Evolutionary conservation across 805 yeast genomes (phyloP).

Genomic region (Wickerhamomyces chaumierensis): DNA sequence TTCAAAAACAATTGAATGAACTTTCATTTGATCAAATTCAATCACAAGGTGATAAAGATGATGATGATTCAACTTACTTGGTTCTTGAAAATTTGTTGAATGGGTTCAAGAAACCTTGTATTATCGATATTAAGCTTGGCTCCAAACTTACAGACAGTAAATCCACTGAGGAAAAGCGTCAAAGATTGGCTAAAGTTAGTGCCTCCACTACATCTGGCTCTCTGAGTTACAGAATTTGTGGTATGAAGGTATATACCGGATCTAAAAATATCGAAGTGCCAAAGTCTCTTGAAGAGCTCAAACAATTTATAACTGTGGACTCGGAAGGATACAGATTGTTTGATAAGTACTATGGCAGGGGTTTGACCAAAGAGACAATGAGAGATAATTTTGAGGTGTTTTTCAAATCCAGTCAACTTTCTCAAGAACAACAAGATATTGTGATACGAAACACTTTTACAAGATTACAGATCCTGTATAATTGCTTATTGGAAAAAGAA

Average conservation of each 20-base stretch:
- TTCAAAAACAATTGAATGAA: slow-evolving; percentile 6
- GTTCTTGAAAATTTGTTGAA: slow-evolving; percentile 63
- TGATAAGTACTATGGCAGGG: slow-evolving; percentile 66
- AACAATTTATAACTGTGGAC: slow-evolving; percentile 11
- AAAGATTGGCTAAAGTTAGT: slow-evolving; percentile 54
- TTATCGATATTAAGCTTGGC: slow-evolving; percentile 82
- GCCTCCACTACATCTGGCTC: slow-evolving; percentile 70
- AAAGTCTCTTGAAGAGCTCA: slow-evolving; percentile 6
- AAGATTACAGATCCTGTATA: slow-evolving; percentile 57
- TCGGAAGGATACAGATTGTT: slow-evolving; percentile 35
- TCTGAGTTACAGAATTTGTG: slow-evolving; percentile 71
- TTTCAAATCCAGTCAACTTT: slow-evolving; percentile 29
- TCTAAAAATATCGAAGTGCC: too few relatives aligned
- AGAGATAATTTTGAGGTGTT: slow-evolving; percentile 31
- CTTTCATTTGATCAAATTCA: background rate
- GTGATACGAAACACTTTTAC: slow-evolving; percentile 36
- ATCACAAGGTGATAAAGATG: background rate
- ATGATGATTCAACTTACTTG: slow-evolving; percentile 27
- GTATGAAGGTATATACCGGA: slow-evolving; percentile 67
- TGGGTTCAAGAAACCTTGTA: slow-evolving; percentile 55
- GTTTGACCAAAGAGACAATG: slow-evolving; percentile 32
- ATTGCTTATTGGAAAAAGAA: slow-evolving; percentile 52
- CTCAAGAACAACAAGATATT: slow-evolving; percentile 21
- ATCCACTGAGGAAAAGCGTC: slow-evolving; percentile 47
- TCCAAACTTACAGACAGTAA: slow-evolving; percentile 51